Base-by-base conservation (phyloP, 2,329 filamentous ascomycete species). In the Penicillium brasilianum region DNA sequence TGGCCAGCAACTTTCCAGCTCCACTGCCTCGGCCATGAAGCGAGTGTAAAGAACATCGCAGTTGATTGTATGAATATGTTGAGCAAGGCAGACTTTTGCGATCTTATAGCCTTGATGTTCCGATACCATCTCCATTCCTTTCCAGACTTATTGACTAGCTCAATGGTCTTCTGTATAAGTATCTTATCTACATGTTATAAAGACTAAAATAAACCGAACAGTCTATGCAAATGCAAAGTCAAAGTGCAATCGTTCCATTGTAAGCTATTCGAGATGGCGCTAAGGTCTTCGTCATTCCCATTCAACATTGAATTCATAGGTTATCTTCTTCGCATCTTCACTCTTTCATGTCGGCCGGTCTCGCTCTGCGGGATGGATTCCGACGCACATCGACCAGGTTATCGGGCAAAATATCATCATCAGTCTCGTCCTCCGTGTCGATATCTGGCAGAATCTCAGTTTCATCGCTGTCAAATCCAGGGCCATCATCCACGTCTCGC, bases 71-170 rank as follows among this genome's bases (percentile, higher is more conserved):
- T 41, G 52, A 66, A 54, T 62, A 68, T 39, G 60, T 62, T 56
- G 54, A 46, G 34, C 59, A 52, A 55, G 57, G 44, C 48, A 30
- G 46, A 54, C 48, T 57, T 22, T 37, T 43, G 22, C 25, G 32
- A 52, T 28, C 46, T 22, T 22, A 36, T 39, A 11, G 25, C 53
- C 62, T 54, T 68, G 53, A 10, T 58, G 39, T 44, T 37, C 52
- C 59, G 63, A 66, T 70, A 69, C 65, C 58, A 70, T 71, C 67
- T 71, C 69, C 69, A 70, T 71, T 71, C 69, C 41, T 63, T n/a
- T 44, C 51, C 44, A 49, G 49, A 39, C 46, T 48, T 41, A 25
- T 49, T 34, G 43, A 30, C 41, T 44, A 9, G 7, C 9, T 20
- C 53, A 50, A 20, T 52, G 58, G 22, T 52, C 55, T 28, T 25